These are phyloP conservation scores for Ophiocordyceps australis DNA, from an alignment of 2,329 filamentous ascomycete species.

Conservation along the genomic window DNA sequence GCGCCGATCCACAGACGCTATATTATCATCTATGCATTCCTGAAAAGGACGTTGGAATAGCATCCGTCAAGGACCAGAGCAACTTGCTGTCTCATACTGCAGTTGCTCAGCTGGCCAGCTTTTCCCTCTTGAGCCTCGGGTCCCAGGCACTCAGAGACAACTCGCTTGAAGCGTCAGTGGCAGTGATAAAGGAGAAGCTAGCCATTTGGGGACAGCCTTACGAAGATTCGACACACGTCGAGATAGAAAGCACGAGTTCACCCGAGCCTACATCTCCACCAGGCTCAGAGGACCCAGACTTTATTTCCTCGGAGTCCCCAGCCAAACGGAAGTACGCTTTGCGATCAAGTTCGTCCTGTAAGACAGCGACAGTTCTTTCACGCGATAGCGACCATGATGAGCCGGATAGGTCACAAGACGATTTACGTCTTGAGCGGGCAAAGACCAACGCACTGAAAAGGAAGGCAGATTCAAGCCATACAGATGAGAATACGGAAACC, in stretches of 20 bases:
- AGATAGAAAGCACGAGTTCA: not conserved
- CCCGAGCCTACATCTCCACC: not conserved
- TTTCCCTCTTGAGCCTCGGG: conserved; percentile 6
- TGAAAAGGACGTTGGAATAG: conserved; percentile 2
- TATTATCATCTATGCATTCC: conserved; percentile 5
- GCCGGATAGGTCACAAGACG: not conserved
- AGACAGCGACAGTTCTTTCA: not conserved
- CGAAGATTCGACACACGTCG: conserved; percentile 3
- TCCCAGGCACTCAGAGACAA: conserved; percentile 4
- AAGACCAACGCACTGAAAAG: not conserved
- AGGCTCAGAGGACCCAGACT: not conserved
- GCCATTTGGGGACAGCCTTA: conserved; percentile 6
- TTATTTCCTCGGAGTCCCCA: not conserved
- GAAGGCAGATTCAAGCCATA: not conserved
- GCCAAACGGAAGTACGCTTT: not conserved
- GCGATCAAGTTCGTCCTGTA: not conserved
- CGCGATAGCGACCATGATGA: not conserved
- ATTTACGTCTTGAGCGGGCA: not conserved
- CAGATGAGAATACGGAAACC: conserved; percentile 4
- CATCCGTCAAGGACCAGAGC: conserved; percentile 1
- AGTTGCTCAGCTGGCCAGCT: conserved; percentile 6
- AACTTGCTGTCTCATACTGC: conserved; percentile 4
- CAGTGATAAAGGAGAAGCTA: conserved; percentile 3
- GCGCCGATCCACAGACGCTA: conserved; percentile 2
- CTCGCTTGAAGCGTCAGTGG: conserved; percentile 3